Conservation (phyloP, 345 rosid genomes). For the Camelina sativa region DNA sequence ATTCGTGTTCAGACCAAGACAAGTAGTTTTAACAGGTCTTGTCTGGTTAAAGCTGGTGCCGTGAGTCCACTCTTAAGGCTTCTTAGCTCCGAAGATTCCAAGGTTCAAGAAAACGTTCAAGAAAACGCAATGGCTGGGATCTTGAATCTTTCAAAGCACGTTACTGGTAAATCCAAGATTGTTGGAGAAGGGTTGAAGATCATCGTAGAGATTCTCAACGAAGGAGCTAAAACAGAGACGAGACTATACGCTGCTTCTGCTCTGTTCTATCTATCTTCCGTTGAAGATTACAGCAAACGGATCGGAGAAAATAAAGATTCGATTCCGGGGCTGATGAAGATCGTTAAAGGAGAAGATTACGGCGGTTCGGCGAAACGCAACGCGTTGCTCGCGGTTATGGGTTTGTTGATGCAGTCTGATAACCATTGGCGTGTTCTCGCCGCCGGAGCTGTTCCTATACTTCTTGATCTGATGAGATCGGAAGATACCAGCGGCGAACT, state of each 20-base stretch:
- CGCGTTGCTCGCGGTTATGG: slow-evolving; percentile 64
- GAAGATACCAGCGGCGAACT: slow-evolving; percentile 55
- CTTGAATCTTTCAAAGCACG: slow-evolving; percentile 69
- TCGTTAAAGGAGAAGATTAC: slow-evolving; percentile 57
- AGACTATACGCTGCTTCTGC: slow-evolving; percentile 71
- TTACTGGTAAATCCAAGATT: slow-evolving; percentile 56
- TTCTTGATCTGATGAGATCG: slow-evolving; percentile 49
- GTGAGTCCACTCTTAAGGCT: slow-evolving; percentile 60
- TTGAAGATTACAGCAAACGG: slow-evolving; percentile 54
- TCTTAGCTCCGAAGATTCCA: slow-evolving; percentile 41
- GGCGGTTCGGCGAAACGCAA: slow-evolving; percentile 69
- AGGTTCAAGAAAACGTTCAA: slow-evolving; percentile 61
- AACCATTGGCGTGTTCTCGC: slow-evolving; percentile 60
- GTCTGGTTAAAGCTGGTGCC: slow-evolving; percentile 67
- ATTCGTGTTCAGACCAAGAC: slow-evolving; percentile 69
- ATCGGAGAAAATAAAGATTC: slow-evolving; percentile 67
- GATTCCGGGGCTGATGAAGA: slow-evolving; percentile 59
- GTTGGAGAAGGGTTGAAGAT: slow-evolving; percentile 62
- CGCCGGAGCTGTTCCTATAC: slow-evolving; percentile 58
- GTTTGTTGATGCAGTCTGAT: slow-evolving; percentile 53
- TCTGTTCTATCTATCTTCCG: slow-evolving; percentile 69
- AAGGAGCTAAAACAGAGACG: slow-evolving; percentile 64
- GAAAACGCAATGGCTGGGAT: slow-evolving; percentile 71
- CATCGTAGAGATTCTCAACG: slow-evolving; percentile 57
- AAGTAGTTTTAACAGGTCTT: slow-evolving; percentile 60